Evolutionary conservation across 352 stramenopile genomes (phyloP).

Genomic region (Phytophthora litchii): DNA sequence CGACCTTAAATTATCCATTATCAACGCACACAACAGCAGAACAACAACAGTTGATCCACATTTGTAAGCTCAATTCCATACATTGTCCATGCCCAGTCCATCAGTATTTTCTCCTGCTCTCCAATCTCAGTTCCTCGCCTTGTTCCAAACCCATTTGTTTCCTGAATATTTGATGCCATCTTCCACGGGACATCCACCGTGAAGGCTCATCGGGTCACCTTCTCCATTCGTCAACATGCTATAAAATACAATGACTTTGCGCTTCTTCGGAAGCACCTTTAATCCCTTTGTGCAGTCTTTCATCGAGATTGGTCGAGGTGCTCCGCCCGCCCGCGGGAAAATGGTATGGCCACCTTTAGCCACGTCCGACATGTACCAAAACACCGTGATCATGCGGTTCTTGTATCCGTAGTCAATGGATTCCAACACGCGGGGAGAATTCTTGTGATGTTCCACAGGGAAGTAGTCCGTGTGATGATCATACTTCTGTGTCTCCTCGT

Average conservation of each 20-base stretch:
- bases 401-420: slow-evolving; percentile 72
- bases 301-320: slow-evolving; percentile 48
- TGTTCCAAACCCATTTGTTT: slow-evolving; percentile 90
- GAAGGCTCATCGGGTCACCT: slow-evolving; percentile 71
- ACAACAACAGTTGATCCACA: neutral
- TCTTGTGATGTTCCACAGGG: slow-evolving; percentile 47
- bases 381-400: slow-evolving; percentile 88
- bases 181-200: slow-evolving; percentile 74
- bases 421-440: slow-evolving; percentile 48
- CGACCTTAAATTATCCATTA: no score
- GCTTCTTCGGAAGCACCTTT: slow-evolving; percentile 72
- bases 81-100: neutral
- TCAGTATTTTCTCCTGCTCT: neutral
- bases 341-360: slow-evolving; percentile 78
- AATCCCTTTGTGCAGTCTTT: slow-evolving; percentile 71
- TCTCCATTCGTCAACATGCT: slow-evolving; percentile 77
- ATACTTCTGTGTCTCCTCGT: slow-evolving; percentile 80
- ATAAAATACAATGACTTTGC: slow-evolving; percentile 88
- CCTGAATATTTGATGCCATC: slow-evolving; percentile 80
- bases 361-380: slow-evolving; percentile 90
- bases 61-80: neutral
- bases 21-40: neutral
- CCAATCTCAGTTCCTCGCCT: slow-evolving; percentile 36
- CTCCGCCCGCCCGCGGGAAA: slow-evolving; percentile 68
- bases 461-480: slow-evolving; percentile 84